phyloP scores from a whole-genome alignment of 306 rosid genomes.

The Spatholobus suberectus region DNA sequence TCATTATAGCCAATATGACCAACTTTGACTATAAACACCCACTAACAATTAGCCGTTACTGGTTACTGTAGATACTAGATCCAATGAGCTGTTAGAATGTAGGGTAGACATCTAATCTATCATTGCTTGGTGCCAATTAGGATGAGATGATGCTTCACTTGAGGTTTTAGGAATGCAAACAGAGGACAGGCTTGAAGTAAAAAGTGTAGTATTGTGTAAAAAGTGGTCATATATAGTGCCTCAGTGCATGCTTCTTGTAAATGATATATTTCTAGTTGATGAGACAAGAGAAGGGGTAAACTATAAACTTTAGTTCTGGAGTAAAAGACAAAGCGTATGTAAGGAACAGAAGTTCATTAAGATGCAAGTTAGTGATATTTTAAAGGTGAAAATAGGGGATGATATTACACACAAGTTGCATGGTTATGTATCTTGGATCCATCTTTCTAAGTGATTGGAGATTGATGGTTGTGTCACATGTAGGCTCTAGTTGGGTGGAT shows the following conservation, averaged over 20 bases:
- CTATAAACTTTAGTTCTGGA: background rate
- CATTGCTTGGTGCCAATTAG: background rate
- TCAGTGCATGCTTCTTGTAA: background rate
- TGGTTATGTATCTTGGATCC: background rate
- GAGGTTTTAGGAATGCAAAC: background rate
- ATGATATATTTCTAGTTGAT: background rate
- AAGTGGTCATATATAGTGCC: background rate
- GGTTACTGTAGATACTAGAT: background rate
- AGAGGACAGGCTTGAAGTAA: background rate
- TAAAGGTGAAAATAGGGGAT: background rate
- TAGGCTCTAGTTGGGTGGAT: background rate
- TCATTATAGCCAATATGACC: background rate
- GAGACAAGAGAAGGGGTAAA: background rate
- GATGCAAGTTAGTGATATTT: background rate
- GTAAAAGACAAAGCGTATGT: background rate
- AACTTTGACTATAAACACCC: background rate
- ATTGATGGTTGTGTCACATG: background rate
- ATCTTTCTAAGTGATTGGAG: background rate
- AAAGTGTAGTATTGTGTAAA: background rate
- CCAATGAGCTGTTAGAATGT: background rate
- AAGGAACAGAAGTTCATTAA: background rate
- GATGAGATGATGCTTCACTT: background rate
- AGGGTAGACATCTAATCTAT: background rate
- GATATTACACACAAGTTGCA: background rate
- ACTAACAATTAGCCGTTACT: background rate